Evolutionary conservation across 2,329 filamentous ascomycete species (phyloP), one percentile per base, ranked within the genome.

Genomic region (Monilinia laxa): DNA sequence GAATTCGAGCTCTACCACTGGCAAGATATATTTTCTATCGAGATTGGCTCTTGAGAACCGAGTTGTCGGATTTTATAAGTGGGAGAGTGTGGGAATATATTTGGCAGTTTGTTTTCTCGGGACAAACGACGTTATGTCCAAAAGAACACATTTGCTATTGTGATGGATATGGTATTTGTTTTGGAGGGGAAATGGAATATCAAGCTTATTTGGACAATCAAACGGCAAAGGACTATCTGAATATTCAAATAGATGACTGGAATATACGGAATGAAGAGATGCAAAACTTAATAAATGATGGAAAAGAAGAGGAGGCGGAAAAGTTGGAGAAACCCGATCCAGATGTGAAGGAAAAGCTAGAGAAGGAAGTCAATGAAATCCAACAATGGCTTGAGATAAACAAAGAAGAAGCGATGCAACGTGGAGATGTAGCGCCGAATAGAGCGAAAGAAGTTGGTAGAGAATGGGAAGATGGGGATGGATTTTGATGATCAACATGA

Each of bases 81-180:
- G 87, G 87, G 2, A 79, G 87, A 28, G 81, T 89, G 2, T 82
- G 88, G 74, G 87, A 90, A 73, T 89, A 87, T 71, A 76, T 87
- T 23, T 90, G 87, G 87, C 87, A 90, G 74, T 81, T 87, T 69
- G 84, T 87, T 14, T 87, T 87, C 71, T 84, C 84, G 64, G 83
- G 85, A 70, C 76, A 81, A 23, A 70, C 72, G n/a, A 67, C 72
- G 6, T 56, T 73, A 18, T 75, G 75, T 54, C 70, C 73, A 1
- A 55, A 64, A 28, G 71, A 74, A 35, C 69, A 74, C 67, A 51
- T 75, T 0, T 76, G 75, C 38, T 73, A 75, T 57, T 76, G 75
- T 64, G 75, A 76, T 70, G 74, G 73, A 1, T 76, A 71, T 66
- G 74, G 75, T 0, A 68, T 76, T 5, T 76, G 74, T 60, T 74